These are phyloP conservation scores for Oidiodendron maius DNA, from an alignment of 495 filamentous ascomycete genomes.

Conservation along the genomic window DNA sequence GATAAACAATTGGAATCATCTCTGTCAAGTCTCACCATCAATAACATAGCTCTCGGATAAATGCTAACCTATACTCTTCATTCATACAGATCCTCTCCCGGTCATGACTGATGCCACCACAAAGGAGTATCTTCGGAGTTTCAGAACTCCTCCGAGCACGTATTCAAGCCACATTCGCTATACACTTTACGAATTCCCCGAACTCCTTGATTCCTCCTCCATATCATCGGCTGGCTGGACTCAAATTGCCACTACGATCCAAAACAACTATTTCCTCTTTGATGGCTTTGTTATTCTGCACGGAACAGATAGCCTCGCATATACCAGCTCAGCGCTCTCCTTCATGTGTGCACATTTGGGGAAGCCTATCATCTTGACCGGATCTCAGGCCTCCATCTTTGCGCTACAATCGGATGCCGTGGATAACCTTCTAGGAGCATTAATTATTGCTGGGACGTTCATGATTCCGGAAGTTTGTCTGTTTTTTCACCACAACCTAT, in stretches of 20 bases:
- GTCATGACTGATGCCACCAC: constrained; percentile 24
- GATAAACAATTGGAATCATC: too few species aligned
- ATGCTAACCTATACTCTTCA: too few species aligned
- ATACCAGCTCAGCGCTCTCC: constrained; percentile 84
- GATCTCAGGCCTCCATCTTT: constrained; percentile 88
- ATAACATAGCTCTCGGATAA: too few species aligned
- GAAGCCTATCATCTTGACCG: constrained; percentile 87
- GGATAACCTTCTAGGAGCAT: constrained; percentile 88
- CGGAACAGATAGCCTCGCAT: constrained; percentile 87
- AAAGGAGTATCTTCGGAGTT: constrained; percentile 43
- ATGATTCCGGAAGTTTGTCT: constrained; percentile 94
- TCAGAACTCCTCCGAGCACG: constrained; percentile 74
- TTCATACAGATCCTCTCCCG: constrained; percentile 15
- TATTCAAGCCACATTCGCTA: constrained; percentile 84
- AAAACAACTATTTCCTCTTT: constrained; percentile 81
- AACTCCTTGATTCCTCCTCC: constrained; percentile 84
- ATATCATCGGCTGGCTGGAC: constrained; percentile 90
- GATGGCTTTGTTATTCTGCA: constrained; percentile 97
- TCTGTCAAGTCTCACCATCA: too few species aligned
- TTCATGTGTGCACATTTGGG: constrained; percentile 93
- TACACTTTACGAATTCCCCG: constrained; percentile 78
- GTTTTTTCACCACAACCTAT: constrained; percentile 93
- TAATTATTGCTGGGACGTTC: constrained; percentile 94
- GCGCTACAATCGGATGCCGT: constrained; percentile 90
- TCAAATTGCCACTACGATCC: constrained; percentile 65